A percentile compares a stretch with the other conserved stretches of the same genome.
Conservation (phyloP, 768 basidiomycete genomes). For the Mycena epipterygia region DNA sequence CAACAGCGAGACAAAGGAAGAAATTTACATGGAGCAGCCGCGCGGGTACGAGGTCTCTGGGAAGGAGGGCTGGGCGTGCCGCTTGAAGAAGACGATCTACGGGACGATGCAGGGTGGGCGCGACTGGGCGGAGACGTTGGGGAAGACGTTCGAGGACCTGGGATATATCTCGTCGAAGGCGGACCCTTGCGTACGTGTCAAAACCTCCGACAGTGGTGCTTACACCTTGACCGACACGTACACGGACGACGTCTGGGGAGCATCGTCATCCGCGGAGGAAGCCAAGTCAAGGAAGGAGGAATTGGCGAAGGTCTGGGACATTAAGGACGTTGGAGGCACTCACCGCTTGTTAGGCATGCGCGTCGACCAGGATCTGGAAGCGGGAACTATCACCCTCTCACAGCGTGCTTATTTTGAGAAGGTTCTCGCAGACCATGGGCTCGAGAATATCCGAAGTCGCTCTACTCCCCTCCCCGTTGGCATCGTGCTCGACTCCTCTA, state of each 20-base stretch:
- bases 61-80: conserved; percentile 13
- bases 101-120: conserved; percentile 29
- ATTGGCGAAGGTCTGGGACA: conserved; percentile 20
- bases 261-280: conserved; percentile 3
- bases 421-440: conserved; percentile 1
- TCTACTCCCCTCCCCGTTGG: conserved; percentile 1
- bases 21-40: conserved; percentile 13
- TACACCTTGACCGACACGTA: conserved; percentile 22
- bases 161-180: conserved; percentile 15
- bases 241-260: conserved; percentile 14
- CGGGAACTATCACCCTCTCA: not conserved
- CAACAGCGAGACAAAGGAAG: conserved; percentile 1
- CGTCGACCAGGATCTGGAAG: conserved; percentile 8
- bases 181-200: conserved; percentile 25
- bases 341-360: conserved; percentile 15
- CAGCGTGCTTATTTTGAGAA: conserved; percentile 20
- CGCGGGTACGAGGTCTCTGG: conserved; percentile 4
- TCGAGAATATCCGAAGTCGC: not conserved
- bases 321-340: conserved; percentile 20
- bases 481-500: not conserved
- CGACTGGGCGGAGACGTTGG: conserved; percentile 24
- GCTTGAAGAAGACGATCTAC: conserved; percentile 23
- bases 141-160: conserved; percentile 20
- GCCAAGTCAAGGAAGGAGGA: not conserved
- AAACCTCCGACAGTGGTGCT: not conserved